These are phyloP conservation scores for Recurvomyces mirabilis DNA, from an alignment of 495 filamentous ascomycete genomes.

Conservation along the genomic window DNA sequence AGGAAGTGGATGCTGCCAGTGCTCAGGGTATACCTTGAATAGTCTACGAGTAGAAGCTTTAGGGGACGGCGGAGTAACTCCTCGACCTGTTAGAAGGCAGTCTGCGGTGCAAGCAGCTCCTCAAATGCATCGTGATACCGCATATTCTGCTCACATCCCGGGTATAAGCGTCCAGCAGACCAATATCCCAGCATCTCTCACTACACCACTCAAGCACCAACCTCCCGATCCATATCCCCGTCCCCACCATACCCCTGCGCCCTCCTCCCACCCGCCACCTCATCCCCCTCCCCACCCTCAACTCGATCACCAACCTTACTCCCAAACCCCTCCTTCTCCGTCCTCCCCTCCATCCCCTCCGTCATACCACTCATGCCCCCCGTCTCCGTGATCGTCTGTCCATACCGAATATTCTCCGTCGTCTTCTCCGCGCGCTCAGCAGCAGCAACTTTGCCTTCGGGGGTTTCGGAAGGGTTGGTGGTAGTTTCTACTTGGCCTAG, in stretches of 20 bases:
- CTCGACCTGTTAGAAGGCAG: too few relatives aligned
- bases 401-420: conserved; percentile 41
- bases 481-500: conserved; percentile 33
- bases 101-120: too few relatives aligned
- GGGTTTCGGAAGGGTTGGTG: conserved; percentile 10
- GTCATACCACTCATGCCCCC: conserved; percentile 37
- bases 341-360: conserved; percentile 14
- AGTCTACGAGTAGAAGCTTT: too few relatives aligned
- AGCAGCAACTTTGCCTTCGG: conserved; percentile 20
- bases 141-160: too few relatives aligned
- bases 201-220: conserved; percentile 45
- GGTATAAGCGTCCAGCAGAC: too few relatives aligned
- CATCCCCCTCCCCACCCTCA: conserved; percentile 17
- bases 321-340: conserved; percentile 16
- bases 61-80: too few relatives aligned
- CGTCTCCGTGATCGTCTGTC: conserved; percentile 44
- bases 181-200: too few relatives aligned
- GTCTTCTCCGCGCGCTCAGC: conserved; percentile 31
- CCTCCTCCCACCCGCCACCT: conserved; percentile 34
- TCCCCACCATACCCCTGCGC: conserved; percentile 48
- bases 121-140: too few relatives aligned
- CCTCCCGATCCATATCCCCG: conserved; percentile 34
- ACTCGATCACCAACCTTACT: conserved; percentile 5
- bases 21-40: too few relatives aligned
- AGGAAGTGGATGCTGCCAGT: too few relatives aligned